Percentiles rank a stretch among this genome's conserved stretches.
Conservation (phyloP, 257 asterid species). For the Gentiana macrophylla region DNA sequence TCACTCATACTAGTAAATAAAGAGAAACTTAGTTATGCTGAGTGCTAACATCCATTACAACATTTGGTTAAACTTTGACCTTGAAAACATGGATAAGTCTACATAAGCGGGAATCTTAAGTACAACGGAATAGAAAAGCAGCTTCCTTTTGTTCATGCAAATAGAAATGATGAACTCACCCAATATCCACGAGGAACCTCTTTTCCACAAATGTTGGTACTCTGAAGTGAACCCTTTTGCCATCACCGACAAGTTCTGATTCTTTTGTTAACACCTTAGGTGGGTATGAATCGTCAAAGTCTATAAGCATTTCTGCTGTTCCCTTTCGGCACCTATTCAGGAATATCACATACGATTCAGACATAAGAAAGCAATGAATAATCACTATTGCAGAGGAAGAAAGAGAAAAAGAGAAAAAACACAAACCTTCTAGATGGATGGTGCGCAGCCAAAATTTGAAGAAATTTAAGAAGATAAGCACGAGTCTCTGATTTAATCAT, state of each 20-base stretch:
- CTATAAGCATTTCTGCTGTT: constrained; percentile 79
- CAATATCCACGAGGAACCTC: constrained; percentile 96
- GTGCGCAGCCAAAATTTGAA: constrained; percentile 88
- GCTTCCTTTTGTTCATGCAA: too few relatives aligned
- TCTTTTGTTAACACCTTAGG: constrained; percentile 21
- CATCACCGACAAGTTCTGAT: constrained; percentile 28
- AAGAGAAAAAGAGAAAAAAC: not conserved
- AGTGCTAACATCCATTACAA: too few relatives aligned
- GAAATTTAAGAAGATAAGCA: constrained; percentile 56
- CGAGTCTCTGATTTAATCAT: constrained; percentile 72
- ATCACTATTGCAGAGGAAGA: not conserved
- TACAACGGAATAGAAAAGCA: too few relatives aligned
- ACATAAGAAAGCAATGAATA: constrained; percentile 9
- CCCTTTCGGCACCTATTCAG: constrained; percentile 84
- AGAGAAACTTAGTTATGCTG: too few relatives aligned
- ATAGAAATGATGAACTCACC: constrained; percentile 39
- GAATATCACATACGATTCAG: constrained; percentile 11
- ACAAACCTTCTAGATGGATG: constrained; percentile 89
- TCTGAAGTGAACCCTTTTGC: constrained; percentile 28
- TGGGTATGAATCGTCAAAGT: constrained; percentile 54
- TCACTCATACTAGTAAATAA: too few relatives aligned
- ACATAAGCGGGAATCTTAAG: too few relatives aligned
- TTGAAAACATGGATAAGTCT: too few relatives aligned
- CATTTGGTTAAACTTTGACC: too few relatives aligned
- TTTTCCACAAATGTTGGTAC: constrained; percentile 73